phyloP scores from a whole-genome alignment of 768 basidiomycete genomes.

The Candolleomyces efflorescens region DNA sequence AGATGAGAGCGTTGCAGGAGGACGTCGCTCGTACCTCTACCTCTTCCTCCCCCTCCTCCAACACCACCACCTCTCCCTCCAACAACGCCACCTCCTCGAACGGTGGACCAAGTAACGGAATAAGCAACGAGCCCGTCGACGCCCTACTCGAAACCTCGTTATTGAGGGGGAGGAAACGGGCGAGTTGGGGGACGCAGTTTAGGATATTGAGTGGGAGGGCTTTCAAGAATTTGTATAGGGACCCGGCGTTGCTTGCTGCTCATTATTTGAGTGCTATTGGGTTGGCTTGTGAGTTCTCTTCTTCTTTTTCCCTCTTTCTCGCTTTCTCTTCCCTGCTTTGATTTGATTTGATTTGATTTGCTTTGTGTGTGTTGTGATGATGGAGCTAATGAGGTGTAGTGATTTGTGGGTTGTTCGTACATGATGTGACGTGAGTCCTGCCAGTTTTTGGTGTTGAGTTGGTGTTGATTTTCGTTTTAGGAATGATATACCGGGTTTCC shows the following conservation, averaged over 20 bases:
- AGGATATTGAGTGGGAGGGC: constrained; percentile 91
- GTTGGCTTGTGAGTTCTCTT: constrained; percentile 64
- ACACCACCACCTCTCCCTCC: too few species aligned
- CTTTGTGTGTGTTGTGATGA: background rate
- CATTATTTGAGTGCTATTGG: constrained; percentile 86
- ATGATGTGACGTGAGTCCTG: constrained; percentile 64
- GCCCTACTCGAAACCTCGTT: constrained; percentile 63
- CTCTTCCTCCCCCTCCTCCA: too few species aligned
- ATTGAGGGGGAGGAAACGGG: constrained; percentile 71
- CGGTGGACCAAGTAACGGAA: constrained; percentile 22
- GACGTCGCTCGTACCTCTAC: too few species aligned
- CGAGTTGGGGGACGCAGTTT: constrained; percentile 88
- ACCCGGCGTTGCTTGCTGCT: constrained; percentile 85
- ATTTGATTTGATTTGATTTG: too few species aligned
- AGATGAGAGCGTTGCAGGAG: constrained; percentile 49
- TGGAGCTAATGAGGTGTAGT: constrained; percentile 38
- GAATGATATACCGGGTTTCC: constrained; percentile 96
- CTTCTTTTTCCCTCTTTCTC: too few species aligned
- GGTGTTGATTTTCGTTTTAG: constrained; percentile 24
- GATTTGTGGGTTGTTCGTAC: constrained; percentile 91
- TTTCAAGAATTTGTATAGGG: constrained; percentile 97
- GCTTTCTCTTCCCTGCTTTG: too few species aligned
- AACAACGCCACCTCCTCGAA: too few species aligned
- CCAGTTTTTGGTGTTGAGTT: background rate
- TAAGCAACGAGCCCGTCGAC: constrained; percentile 53